Conservation (phyloP, 1,139 yeast species). For the Geotrichum carabidarum region DNA sequence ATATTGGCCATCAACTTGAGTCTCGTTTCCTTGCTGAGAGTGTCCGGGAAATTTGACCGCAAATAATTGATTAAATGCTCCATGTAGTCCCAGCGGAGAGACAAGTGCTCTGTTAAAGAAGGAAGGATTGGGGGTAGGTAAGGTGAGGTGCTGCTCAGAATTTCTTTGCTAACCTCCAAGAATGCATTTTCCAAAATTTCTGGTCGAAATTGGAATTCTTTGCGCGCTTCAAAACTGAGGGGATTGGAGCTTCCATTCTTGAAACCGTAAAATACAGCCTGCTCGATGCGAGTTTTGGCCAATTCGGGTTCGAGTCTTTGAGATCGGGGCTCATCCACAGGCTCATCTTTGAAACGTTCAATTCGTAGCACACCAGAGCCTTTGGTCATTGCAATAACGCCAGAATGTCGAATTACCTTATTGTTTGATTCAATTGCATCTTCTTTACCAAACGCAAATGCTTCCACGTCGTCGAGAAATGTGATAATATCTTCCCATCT, state of each 20-base stretch:
- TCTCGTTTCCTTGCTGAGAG: conserved; percentile 36
- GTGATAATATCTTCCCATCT: conserved; percentile 76
- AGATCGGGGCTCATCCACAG: conserved; percentile 11
- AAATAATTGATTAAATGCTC: conserved; percentile 47
- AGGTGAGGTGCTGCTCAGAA: conserved; percentile 46
- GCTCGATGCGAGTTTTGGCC: conserved; percentile 70
- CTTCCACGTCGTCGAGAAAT: conserved; percentile 49
- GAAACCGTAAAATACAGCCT: conserved; percentile 62
- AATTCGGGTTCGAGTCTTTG: conserved; percentile 36
- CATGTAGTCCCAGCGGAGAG: conserved; percentile 40
- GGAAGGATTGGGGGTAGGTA: conserved; percentile 47
- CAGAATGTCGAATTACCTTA: conserved; percentile 35
- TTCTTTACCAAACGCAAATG: conserved; percentile 62
- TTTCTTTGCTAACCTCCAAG: conserved; percentile 47
- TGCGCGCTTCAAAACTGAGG: conserved; percentile 53
- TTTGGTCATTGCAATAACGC: conserved; percentile 52
- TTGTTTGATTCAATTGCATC: conserved; percentile 28
- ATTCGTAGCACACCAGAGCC: conserved; percentile 61
- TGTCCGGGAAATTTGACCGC: conserved; percentile 44
- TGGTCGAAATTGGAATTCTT: conserved; percentile 34
- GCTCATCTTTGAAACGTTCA: conserved; percentile 40
- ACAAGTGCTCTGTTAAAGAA: conserved; percentile 43
- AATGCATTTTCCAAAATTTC: conserved; percentile 49
- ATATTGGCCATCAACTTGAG: conserved; percentile 44
- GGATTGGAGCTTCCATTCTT: conserved; percentile 41